These are phyloP conservation scores for Begonia masoniana DNA, from an alignment of 306 rosid genomes.

Conservation along the genomic window DNA sequence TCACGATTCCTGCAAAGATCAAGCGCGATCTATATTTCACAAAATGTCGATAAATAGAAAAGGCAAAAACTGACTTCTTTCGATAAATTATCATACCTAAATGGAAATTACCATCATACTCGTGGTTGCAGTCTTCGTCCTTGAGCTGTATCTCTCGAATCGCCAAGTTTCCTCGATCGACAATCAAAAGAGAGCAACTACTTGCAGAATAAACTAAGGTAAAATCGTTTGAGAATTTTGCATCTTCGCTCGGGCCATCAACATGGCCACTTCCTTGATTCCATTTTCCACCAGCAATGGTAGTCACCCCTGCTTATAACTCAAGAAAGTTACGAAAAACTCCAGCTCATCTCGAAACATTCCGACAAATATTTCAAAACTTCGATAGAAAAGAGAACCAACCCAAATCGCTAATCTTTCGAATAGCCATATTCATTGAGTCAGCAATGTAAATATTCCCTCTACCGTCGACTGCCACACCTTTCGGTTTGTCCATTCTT, in stretches of 20 bases:
- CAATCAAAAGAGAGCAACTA: conserved; percentile 83
- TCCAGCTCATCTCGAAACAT: no score
- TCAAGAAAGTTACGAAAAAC: neutral
- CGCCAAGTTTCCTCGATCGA: conserved; percentile 91
- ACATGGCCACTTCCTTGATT: conserved; percentile 72
- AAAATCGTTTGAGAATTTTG: conserved; percentile 84
- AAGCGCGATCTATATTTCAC: neutral
- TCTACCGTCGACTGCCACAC: conserved; percentile 62
- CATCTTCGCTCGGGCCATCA: conserved; percentile 98
- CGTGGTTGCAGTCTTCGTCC: conserved; percentile 50
- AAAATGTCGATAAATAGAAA: neutral
- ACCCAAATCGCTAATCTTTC: conserved; percentile 89
- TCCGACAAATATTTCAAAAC: no score
- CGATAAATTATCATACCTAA: conserved; percentile 36
- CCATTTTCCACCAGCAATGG: conserved; percentile 97
- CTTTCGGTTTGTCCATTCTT: conserved; percentile 91
- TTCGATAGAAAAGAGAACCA: neutral
- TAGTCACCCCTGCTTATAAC: conserved; percentile 59
- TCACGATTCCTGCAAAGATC: conserved; percentile 47
- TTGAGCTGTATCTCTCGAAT: conserved; percentile 89
- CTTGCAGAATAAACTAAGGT: conserved; percentile 62
- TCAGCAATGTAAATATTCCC: conserved; percentile 94
- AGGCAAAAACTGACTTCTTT: conserved; percentile 1
- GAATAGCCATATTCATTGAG: conserved; percentile 88
- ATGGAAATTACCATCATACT: conserved; percentile 40